Evolutionary conservation across 768 basidiomycete species (phyloP).

Genomic region (Tricholoma sp.): DNA sequence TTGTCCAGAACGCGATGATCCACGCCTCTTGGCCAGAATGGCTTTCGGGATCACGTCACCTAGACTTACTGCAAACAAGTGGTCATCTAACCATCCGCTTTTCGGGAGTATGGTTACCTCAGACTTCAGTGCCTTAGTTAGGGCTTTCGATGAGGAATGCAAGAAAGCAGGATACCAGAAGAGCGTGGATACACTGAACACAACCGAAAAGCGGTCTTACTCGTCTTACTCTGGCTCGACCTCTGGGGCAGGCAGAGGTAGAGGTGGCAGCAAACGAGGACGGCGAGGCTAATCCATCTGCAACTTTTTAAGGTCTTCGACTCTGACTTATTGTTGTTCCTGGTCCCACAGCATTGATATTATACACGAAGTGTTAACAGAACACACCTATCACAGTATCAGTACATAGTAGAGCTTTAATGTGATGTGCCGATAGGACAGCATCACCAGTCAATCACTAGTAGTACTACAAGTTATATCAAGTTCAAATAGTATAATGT

Average conservation of each 20-base stretch:
- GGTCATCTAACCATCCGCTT: slow-evolving; percentile 34
- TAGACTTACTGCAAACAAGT: slow-evolving; percentile 36
- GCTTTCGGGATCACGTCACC: slow-evolving; percentile 45
- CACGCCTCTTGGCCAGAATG: slow-evolving; percentile 40
- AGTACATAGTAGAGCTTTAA: no score
- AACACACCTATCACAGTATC: no score
- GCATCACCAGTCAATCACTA: no score
- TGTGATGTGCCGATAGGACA: no score
- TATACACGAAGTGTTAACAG: no score
- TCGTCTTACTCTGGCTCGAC: slow-evolving; percentile 3
- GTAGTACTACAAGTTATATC: no score
- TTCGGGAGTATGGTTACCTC: slow-evolving; percentile 38
- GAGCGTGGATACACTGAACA: slow-evolving; percentile 1
- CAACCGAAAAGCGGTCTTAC: slow-evolving; percentile 14
- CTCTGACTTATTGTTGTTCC: no score
- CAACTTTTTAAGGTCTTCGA: no score
- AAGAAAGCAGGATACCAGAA: slow-evolving; percentile 27
- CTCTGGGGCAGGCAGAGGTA: background rate
- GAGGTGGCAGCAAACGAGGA: background rate
- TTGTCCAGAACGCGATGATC: slow-evolving; percentile 44
- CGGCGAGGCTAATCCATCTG: background rate
- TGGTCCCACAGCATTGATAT: no score
- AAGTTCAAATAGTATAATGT: no score
- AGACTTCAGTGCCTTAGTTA: slow-evolving; percentile 30
- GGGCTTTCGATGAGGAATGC: slow-evolving; percentile 37